These are phyloP conservation scores for Debaryomyces maramus DNA, from an alignment of 805 yeast species.

Conservation along the genomic window DNA sequence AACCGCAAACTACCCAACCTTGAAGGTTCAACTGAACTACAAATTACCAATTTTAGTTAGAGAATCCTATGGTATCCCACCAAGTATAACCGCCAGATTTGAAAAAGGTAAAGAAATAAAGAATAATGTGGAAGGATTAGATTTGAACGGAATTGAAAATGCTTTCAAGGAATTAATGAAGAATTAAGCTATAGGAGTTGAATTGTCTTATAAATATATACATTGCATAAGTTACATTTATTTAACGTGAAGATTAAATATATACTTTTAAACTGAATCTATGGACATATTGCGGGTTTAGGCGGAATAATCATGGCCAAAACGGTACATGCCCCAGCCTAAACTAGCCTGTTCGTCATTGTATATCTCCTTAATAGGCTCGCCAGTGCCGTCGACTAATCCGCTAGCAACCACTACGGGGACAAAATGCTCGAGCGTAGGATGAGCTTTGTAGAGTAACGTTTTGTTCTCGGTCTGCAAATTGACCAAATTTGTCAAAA, in stretches of 20 bases:
- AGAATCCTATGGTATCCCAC: constrained; percentile 72
- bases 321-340: constrained; percentile 72
- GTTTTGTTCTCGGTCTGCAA: constrained; percentile 29
- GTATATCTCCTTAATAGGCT: constrained; percentile 46
- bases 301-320: constrained; percentile 26
- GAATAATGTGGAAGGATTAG: constrained; percentile 49
- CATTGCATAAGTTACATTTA: constrained; percentile 1
- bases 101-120: constrained; percentile 55
- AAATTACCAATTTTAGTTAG: constrained; percentile 73
- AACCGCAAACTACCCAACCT: constrained; percentile 59
- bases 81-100: constrained; percentile 73
- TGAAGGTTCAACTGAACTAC: constrained; percentile 58
- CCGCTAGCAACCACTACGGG: constrained; percentile 66
- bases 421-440: constrained; percentile 72
- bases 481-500: constrained; percentile 37
- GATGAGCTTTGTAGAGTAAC: constrained; percentile 58
- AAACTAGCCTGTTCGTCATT: constrained; percentile 45
- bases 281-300: not conserved
- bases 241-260: constrained; percentile 1
- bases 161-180: constrained; percentile 42
- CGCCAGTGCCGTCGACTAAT: constrained; percentile 44
- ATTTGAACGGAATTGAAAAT: constrained; percentile 43
- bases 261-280: not conserved
- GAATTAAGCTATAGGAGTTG: constrained; percentile 18
- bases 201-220: constrained; percentile 1